A percentile compares a stretch with the other conserved stretches of the same genome.
Conservation (phyloP, 306 rosid genomes). For the Luffa acutangula region DNA sequence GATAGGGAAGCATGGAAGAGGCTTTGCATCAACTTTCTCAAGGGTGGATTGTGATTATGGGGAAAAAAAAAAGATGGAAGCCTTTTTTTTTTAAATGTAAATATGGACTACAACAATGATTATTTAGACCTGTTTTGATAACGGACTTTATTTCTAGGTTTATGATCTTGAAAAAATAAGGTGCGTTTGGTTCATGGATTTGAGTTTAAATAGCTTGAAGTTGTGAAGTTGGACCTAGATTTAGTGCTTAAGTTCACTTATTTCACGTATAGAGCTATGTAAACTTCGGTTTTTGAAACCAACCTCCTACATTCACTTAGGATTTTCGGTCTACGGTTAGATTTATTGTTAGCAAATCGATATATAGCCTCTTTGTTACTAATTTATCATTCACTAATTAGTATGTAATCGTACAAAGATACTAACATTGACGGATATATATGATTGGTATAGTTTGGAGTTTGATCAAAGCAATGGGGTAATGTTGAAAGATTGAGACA, state of each 20-base stretch:
- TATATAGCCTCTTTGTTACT: too few relatives aligned
- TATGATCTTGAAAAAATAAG: not conserved
- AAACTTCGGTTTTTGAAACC: too few relatives aligned
- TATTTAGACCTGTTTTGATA: not conserved
- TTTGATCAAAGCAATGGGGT: too few relatives aligned
- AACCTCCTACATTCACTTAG: too few relatives aligned
- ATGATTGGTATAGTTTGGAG: too few relatives aligned
- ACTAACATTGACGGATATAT: too few relatives aligned
- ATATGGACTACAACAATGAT: not conserved
- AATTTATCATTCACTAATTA: too few relatives aligned
- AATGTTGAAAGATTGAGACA: too few relatives aligned
- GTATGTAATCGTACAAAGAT: too few relatives aligned
- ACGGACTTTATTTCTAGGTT: not conserved
- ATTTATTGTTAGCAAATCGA: too few relatives aligned
- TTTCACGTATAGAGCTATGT: too few relatives aligned
- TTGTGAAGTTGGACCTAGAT: not conserved
- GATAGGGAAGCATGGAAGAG: conserved; percentile 63
- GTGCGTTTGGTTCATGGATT: not conserved
- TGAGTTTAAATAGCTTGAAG: not conserved
- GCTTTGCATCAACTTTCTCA: conserved; percentile 52
- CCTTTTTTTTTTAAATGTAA: not conserved
- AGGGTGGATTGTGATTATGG: conserved; percentile 29
- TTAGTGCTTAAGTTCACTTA: not conserved
- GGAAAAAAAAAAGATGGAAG: not conserved
- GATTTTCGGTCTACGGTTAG: too few relatives aligned